Evolutionary conservation across 306 rosid genomes (phyloP).

Genomic region (Sechiopsis laciniata): DNA sequence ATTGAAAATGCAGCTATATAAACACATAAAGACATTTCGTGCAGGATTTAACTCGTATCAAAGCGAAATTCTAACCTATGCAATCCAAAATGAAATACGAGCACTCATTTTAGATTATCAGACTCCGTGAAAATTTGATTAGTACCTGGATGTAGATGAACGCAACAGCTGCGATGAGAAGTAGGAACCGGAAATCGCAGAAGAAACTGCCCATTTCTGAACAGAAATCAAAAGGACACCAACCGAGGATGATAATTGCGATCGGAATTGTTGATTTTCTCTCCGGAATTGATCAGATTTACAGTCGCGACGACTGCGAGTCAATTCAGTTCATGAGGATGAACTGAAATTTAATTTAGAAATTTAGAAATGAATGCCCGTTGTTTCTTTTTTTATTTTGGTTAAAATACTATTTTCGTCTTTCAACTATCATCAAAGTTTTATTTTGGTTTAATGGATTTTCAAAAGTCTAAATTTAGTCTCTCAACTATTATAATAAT

Average conservation of each 20-base stretch:
- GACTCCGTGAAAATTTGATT: conserved; percentile 19
- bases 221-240: neutral
- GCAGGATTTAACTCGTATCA: neutral
- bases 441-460: too few species aligned
- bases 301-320: conserved; percentile 14
- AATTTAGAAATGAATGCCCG: neutral
- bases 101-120: neutral
- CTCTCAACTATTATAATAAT: too few species aligned
- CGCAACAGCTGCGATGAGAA: conserved; percentile 60
- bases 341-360: neutral
- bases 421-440: too few species aligned
- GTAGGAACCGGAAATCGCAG: conserved; percentile 83
- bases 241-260: neutral
- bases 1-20: neutral
- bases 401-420: too few species aligned
- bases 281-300: conserved; percentile 3
- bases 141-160: conserved; percentile 86
- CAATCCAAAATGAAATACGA: neutral
- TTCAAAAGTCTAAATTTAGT: too few species aligned
- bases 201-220: conserved; percentile 46
- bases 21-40: neutral
- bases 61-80: neutral
- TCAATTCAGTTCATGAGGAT: conserved; percentile 8
- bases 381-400: too few species aligned
- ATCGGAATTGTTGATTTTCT: neutral